Base-by-base conservation (phyloP, 176 grass and related monocot species). In the Aechmea fasciata region DNA sequence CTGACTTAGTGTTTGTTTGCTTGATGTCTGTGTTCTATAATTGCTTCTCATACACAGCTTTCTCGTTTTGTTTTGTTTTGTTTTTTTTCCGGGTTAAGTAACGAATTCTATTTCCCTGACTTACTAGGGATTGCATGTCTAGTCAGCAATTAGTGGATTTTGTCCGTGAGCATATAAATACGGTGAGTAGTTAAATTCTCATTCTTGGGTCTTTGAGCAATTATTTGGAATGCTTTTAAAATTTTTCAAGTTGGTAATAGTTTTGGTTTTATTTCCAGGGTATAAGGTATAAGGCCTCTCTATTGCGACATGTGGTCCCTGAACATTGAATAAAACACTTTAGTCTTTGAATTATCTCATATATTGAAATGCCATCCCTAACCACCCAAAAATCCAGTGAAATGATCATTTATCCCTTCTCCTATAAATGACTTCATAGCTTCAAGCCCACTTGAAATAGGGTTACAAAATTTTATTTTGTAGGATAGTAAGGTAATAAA, bases 121-220 rank as follows among this genome's bases (percentile, higher is more conserved):
- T 66, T 41, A 23, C 73, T 19, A 92, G 93, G 89, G 93, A 96
- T 79, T 91, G 85, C 74, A 89, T 96, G 93, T 84, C 93, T 52
- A 96, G 84, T 63, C 89, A 96, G 57, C 76, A 87, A 63, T 65
- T 96, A 28, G 93, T 96, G 24, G 93, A 89, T 92, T 92, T 96
- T 69, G 82, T 96, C 80, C 83, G 74, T 52, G 93, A 92, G 10
- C 77, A 87, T 57, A 71, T 96, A 74, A 83, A 81, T 67, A 87
- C 57, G 41, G 93, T 96, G 64, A 87, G 93, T 81, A 47, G 12
- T n/a, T 28, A 74, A 20, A 68, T 74, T 14, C 48, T 48, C 6
- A 29, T 19, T 51, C 48, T 75, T 50, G 69, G 13, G 23, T 74
- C 10, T 57, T 68, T 52, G 11, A 23, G 47, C 15, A 33, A 33